These are phyloP conservation scores for Melaleuca alternifolia DNA, from an alignment of 345 rosid species.

Conservation along the genomic window DNA sequence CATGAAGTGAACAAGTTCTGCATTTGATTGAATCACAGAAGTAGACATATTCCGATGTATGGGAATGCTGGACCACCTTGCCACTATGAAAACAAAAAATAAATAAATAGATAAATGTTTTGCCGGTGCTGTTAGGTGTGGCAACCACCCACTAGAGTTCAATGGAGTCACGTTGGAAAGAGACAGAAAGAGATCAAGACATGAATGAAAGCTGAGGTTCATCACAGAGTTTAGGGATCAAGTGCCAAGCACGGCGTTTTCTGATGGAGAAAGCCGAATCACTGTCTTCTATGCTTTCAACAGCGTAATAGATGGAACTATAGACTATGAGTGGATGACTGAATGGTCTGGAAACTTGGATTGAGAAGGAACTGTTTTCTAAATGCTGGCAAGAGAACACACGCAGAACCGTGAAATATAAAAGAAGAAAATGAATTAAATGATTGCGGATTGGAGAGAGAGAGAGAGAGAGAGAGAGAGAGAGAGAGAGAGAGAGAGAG, in stretches of 20 bases:
- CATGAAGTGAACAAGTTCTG: neutral
- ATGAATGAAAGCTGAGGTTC: neutral
- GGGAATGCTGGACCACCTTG: neutral
- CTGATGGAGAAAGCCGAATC: neutral
- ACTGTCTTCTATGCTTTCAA: neutral
- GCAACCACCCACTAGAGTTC: neutral
- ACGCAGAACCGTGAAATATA: neutral
- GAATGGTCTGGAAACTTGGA: neutral
- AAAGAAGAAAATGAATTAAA: neutral
- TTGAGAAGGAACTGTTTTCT: neutral
- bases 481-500: neutral
- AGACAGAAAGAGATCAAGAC: neutral
- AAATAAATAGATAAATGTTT: neutral
- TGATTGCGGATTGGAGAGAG: neutral
- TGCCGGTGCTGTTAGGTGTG: neutral
- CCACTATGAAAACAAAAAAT: neutral
- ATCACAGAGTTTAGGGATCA: neutral
- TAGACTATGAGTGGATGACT: neutral
- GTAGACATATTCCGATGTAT: neutral
- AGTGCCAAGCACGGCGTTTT: neutral
- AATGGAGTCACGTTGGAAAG: neutral
- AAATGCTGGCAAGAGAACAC: neutral
- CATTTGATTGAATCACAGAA: neutral
- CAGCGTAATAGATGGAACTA: neutral
- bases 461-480: neutral